Base-by-base conservation (phyloP, 2,329 filamentous ascomycete genomes). In the Calonectria pseudoturangicola region DNA sequence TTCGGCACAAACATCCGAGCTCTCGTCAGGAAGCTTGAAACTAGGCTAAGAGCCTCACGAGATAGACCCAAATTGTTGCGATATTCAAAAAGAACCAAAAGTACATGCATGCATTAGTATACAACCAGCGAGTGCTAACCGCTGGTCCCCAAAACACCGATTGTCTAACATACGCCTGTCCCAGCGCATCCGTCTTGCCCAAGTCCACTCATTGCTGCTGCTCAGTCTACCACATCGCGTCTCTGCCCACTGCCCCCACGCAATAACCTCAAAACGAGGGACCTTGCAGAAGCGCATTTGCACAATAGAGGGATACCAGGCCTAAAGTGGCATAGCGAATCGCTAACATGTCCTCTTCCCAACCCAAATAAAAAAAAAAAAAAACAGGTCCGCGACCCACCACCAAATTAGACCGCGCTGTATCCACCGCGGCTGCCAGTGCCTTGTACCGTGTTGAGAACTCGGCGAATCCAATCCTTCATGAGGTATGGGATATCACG, bases 401-500 rank as follows among this genome's bases (percentile, higher is more conserved):
- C 48, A 15, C 41, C 45, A 41, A 27, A 56, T 88, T 87, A 98
- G 77, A 99, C 96, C 56, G 97, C 97, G 81, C 95, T 98, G 85
- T 99, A 99, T 2, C 97, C 97, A 56, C 96, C 96, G 80, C 97
- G 92, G 72, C 92, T 93, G 9, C 95, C 94, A 51, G 93, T 90
- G 1, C 95, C 95, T 84, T 98, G 95, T 12, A 98, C 88, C 0
- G 95, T 96, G 81, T 94, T 95, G 60, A 97, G 87, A 25, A 98
- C 92, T 77, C 93, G 91, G 71, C 95, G 90, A 18, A 91, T 89
- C 91, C 94, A 98, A 84, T 99, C 97, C 85, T 96, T 96, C 75
- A 98, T 85, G 67, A 98, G 89, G 82, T 98, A 98, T 3, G 97
- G 97, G 25, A 98, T 86, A 81, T 99, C 97, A 75, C 96, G 93